These are phyloP conservation scores for Talaromyces trachyspermus DNA, from an alignment of 495 filamentous ascomycete species.

Conservation along the genomic window DNA sequence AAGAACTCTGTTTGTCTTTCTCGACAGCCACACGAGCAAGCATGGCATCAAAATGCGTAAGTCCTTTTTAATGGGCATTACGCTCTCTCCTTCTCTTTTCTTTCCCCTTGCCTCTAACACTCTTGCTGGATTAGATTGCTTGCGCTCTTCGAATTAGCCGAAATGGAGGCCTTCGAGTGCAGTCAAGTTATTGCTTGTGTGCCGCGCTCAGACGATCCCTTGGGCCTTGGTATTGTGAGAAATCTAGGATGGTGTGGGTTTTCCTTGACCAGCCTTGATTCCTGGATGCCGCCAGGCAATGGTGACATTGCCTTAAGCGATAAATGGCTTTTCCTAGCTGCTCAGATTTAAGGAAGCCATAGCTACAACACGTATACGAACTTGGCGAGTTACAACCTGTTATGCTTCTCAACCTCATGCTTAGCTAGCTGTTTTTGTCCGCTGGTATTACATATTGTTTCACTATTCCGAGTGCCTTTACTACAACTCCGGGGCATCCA, in stretches of 20 bases:
- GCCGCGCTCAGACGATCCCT: conserved; percentile 53
- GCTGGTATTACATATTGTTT: too few relatives aligned
- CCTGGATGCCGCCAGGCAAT: conserved; percentile 48
- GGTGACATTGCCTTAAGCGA: conserved; percentile 52
- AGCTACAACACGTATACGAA: too few relatives aligned
- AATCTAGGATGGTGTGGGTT: conserved; percentile 93
- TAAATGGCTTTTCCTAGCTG: conserved; percentile 77
- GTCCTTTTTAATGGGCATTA: conserved; percentile 21
- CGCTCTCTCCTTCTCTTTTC: conserved; percentile 4
- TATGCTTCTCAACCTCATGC: not conserved
- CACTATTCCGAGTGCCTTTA: too few relatives aligned
- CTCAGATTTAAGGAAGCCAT: conserved; percentile 74
- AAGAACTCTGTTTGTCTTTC: conserved; percentile 80
- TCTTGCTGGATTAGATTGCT: conserved; percentile 54
- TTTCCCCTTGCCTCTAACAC: not conserved
- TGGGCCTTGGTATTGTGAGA: conserved; percentile 58
- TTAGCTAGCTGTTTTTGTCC: too few relatives aligned
- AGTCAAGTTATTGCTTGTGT: conserved; percentile 73
- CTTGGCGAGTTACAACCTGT: not conserved
- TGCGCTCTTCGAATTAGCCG: conserved; percentile 81
- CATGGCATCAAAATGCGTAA: conserved; percentile 82
- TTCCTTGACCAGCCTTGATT: conserved; percentile 66
- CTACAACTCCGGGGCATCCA: too few relatives aligned
- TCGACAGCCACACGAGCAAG: conserved; percentile 59
- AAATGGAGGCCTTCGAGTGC: conserved; percentile 60